phyloP scores from a whole-genome alignment of 2,329 filamentous ascomycete species.

The Fusarium mangiferae region DNA sequence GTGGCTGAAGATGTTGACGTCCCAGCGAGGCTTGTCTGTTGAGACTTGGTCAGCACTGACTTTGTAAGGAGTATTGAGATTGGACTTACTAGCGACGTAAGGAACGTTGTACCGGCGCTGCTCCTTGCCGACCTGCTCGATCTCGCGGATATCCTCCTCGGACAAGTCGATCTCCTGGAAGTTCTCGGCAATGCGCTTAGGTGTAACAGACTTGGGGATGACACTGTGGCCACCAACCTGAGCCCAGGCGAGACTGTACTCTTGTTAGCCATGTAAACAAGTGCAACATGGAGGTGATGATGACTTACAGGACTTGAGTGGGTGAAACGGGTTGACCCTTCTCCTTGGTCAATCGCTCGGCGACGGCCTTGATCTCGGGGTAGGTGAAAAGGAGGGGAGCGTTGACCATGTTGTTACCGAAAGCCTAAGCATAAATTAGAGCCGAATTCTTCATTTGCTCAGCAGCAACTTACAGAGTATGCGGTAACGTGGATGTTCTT shows the following conservation, averaged over 20 bases:
- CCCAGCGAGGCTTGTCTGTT: neutral
- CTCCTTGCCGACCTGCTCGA: neutral
- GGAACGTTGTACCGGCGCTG: neutral
- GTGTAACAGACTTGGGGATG: neutral
- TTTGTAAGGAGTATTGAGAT: accelerated
- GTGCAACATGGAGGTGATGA: accelerated
- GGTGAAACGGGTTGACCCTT: neutral
- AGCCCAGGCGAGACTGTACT: neutral
- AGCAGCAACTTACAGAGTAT: neutral
- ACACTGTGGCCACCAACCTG: neutral
- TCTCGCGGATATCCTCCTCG: neutral
- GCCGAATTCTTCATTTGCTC: accelerated
- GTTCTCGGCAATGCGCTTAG: neutral
- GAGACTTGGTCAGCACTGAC: neutral
- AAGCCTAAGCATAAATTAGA: neutral
- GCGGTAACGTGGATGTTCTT: neutral
- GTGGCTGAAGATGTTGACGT: neutral
- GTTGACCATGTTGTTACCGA: neutral
- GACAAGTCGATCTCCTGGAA: neutral
- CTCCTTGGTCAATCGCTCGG: neutral
- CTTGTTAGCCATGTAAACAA: neutral
- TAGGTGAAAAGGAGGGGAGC: neutral
- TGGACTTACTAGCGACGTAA: neutral
- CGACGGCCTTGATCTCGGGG: neutral
- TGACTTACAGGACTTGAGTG: neutral